Percentiles rank a stretch among this genome's conserved stretches.
These are phyloP conservation scores for Esteya vermicola DNA, from an alignment of 2,329 filamentous ascomycete genomes.

Conservation along the genomic window DNA sequence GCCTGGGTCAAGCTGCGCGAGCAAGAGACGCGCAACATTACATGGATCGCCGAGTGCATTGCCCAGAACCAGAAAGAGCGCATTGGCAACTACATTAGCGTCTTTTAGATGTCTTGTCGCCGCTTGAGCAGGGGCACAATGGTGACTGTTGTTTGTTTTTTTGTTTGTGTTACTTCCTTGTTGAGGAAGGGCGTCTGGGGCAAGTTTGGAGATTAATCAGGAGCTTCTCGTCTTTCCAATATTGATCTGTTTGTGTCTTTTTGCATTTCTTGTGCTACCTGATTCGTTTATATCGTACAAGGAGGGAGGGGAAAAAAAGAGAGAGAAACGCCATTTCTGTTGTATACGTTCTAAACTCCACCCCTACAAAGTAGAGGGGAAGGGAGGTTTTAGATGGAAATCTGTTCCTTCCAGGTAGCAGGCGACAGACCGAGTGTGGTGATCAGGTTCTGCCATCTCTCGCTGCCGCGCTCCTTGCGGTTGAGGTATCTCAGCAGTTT, in stretches of 20 bases:
- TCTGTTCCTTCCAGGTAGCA: slow-evolving; percentile 83
- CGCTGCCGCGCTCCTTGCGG: slow-evolving; percentile 78
- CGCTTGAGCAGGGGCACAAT: too few species aligned
- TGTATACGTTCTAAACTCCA: not conserved
- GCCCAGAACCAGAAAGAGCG: slow-evolving; percentile 99
- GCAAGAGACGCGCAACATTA: slow-evolving; percentile 99
- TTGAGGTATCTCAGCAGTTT: slow-evolving; percentile 79
- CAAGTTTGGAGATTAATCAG: not conserved
- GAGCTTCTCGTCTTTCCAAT: not conserved
- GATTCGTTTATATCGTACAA: slow-evolving; percentile 1
- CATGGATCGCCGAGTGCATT: slow-evolving; percentile 99
- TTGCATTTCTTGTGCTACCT: not conserved
- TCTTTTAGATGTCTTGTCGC: slow-evolving; percentile 46
- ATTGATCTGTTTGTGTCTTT: not conserved
- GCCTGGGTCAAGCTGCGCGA: slow-evolving; percentile 96
- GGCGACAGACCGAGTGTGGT: slow-evolving; percentile 73
- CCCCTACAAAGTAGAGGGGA: too few species aligned
- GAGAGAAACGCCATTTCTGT: not conserved
- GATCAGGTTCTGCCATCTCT: slow-evolving; percentile 77
- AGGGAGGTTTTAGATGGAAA: slow-evolving; percentile 35
- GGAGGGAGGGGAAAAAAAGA: too few species aligned
- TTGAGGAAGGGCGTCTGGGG: slow-evolving; percentile 3
- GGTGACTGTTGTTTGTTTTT: too few species aligned
- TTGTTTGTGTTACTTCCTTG: not conserved
- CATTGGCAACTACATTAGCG: slow-evolving; percentile 97